phyloP scores from a whole-genome alignment of 2,329 filamentous ascomycete genomes.

The Ilyonectria destructans region DNA sequence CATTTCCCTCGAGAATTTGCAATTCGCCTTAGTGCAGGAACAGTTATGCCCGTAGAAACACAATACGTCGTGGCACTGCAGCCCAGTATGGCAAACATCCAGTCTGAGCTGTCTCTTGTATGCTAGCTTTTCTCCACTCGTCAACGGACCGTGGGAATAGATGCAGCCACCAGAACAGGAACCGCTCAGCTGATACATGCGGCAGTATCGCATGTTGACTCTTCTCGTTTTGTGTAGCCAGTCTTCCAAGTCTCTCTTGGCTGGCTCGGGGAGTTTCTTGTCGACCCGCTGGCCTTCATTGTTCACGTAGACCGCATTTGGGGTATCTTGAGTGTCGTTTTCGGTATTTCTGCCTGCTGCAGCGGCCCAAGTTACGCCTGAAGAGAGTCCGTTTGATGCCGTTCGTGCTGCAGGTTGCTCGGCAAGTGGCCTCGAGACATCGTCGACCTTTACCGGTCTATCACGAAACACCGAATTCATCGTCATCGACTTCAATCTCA shows the following conservation, averaged over 20 bases:
- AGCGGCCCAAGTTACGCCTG: slow-evolving; percentile 1
- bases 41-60: slow-evolving; percentile 16
- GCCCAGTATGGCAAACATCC: slow-evolving; percentile 1
- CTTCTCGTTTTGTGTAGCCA: not conserved
- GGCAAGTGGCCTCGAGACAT: not conserved
- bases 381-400: not conserved
- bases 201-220: slow-evolving; percentile 4
- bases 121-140: slow-evolving; percentile 4
- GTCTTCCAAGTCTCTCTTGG: not conserved
- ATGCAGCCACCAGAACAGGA: not conserved
- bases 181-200: not conserved
- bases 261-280: not conserved
- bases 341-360: not conserved
- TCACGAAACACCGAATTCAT: slow-evolving; percentile 1
- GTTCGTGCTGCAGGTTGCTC: not conserved
- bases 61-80: slow-evolving; percentile 1
- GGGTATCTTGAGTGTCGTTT: not conserved
- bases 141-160: slow-evolving; percentile 9
- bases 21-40: not conserved
- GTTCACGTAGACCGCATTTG: not conserved
- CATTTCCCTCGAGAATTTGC: slow-evolving; percentile 3
- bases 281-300: not conserved
- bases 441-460: not conserved
- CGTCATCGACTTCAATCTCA: not conserved
- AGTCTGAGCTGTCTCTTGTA: not conserved